These are phyloP conservation scores for Pleurotus cornucopiae DNA, from an alignment of 768 basidiomycete genomes.

Conservation along the genomic window DNA sequence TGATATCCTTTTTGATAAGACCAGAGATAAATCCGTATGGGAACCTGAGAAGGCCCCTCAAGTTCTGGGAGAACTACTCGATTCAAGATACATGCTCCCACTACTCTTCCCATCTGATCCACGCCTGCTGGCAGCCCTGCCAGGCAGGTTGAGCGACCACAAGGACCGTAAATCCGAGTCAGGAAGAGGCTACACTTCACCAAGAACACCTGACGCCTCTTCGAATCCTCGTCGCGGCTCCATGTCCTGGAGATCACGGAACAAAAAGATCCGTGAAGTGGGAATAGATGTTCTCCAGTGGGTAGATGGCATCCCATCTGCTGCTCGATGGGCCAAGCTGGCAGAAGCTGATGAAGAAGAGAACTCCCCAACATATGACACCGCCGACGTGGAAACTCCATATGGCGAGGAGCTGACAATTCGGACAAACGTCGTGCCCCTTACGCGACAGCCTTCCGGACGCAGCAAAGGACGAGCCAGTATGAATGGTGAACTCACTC, in stretches of 20 bases:
- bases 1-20: constrained; percentile 76
- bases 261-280: constrained; percentile 58
- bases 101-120: constrained; percentile 80
- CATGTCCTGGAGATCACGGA: constrained; percentile 57
- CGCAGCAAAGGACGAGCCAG: constrained; percentile 53
- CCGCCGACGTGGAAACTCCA: constrained; percentile 24
- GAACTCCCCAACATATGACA: constrained; percentile 17
- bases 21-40: constrained; percentile 65
- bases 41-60: constrained; percentile 75
- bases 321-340: constrained; percentile 56
- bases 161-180: constrained; percentile 17
- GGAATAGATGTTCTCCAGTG: constrained; percentile 58
- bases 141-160: constrained; percentile 40
- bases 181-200: constrained; percentile 14
- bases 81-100: constrained; percentile 91
- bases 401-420: constrained; percentile 32
- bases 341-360: constrained; percentile 31
- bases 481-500: constrained; percentile 34
- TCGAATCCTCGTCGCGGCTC: constrained; percentile 22
- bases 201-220: constrained; percentile 23
- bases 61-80: constrained; percentile 84
- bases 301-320: constrained; percentile 63
- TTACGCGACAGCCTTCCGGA: constrained; percentile 63
- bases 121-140: constrained; percentile 67
- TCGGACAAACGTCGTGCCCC: constrained; percentile 48